Evolutionary conservation across 495 filamentous ascomycete species (phyloP), one percentile per base, ranked within the genome.

Genomic region (Cladorrhinum samala): DNA sequence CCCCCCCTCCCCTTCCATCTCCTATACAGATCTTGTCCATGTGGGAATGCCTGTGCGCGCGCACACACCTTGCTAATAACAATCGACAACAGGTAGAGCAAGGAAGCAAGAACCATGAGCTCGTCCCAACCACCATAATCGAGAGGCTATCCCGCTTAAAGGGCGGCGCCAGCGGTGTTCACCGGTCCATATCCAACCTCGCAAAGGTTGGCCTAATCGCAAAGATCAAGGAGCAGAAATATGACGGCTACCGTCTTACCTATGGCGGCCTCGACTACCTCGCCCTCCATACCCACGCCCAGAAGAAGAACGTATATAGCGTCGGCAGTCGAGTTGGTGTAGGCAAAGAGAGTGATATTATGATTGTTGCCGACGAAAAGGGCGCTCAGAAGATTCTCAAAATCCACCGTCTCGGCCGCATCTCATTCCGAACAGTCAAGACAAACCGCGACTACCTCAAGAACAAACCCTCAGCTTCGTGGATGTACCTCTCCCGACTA

Each of bases 261-360:
- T 97, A 97, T 70, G 93, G 93, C 57, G 93, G 93, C 2, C 83
- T 96, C 37, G 93, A 99, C 74, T 99, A 99, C 68, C 83, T 97
- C 14, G 89, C 93, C 9, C 79, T 99, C 49, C 85, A 97, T 66
- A 83, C 90, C 7, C 86, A 96, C 71, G 83, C 89, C 17, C 86
- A 86, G 62, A 76, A 83, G 52, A 81, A 83, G 49, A 77, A 74
- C 58, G 79, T 96, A 40, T 96, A 95, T 79, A 91, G 85, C 52
- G 88, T 96, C 20, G 93, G 93, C 46, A 92, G 86, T 72, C 91
- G 95, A 63, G 87, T 99, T 58, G 93, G 94, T 49, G 89, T 96
- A 7, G 93, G 93, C 59, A 99, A 99, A 72, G 93, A 99, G 72
- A 89, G 83, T 59, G 93, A 99, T 69, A 97, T 99, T 65, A 85